Evolutionary conservation across 2,329 filamentous ascomycete genomes (phyloP), one percentile per base, ranked within the genome.

Genomic region (Magnaporthiopsis rhizophila): DNA sequence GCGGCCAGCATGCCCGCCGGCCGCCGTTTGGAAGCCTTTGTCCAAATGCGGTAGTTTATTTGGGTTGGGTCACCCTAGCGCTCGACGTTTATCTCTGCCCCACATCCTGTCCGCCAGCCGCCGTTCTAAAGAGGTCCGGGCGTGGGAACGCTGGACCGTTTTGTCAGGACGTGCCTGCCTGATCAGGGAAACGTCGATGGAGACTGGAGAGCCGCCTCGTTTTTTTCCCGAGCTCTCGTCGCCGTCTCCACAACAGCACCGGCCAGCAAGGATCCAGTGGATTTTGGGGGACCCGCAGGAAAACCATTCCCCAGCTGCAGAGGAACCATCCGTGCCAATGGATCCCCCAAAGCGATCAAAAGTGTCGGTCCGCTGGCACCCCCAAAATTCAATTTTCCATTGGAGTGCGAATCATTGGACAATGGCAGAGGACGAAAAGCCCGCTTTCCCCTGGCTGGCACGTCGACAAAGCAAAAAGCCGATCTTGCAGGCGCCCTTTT

Each of bases 11-110:
- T 8, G 45, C 45, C 18, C 6, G 18, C 45, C 21, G 13, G 45
- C 45, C 8, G 45, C 45, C n/a, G 45, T 50, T 53, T n/a, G 45
- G 18, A 53, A 53, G 45, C 45, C 12, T 21, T 24, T 53, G 45
- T 53, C 45, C 45, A n/a, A 53, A 53, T 53, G 45, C 45, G 45
- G 45, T n/a, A 53, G 45, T 53, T 53, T 53, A 53, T 53, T 53
- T 53, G 45, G 45, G 2, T 8, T n/a, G 30, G 30, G 30, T 7
- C 30, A 30, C 30, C 34, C 34, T 12, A 24, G 45, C n/a, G 7
- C 21, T n/a, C 7, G 11, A 21, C 45, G 45, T 53, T 24, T 24
- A n/a, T 53, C 21, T 6, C 9, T 24, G 45, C 2, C 45, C 45
- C 45, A 53, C 45, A 53, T 21, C 45, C 45, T 9, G 5, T 50